Conservation (phyloP, 345 rosid genomes). For the Conringia planisiliqua region DNA sequence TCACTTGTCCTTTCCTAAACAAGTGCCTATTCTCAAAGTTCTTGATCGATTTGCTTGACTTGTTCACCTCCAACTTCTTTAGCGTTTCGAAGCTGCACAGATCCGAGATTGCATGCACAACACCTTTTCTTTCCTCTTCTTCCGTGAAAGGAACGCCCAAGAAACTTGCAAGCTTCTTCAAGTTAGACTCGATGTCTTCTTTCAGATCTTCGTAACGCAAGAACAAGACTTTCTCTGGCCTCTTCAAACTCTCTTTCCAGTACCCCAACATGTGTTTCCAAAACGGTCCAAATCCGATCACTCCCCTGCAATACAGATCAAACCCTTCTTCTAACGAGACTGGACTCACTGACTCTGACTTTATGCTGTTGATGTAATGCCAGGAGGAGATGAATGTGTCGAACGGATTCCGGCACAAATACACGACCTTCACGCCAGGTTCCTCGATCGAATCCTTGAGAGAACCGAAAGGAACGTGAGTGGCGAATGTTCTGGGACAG, state of each 20-base stretch:
- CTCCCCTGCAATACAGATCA: constrained; percentile 42
- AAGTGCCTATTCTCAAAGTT: constrained; percentile 41
- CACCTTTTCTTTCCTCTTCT: constrained; percentile 41
- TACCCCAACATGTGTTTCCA: constrained; percentile 56
- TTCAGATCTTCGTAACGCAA: constrained; percentile 46
- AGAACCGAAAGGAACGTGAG: constrained; percentile 43
- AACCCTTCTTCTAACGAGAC: constrained; percentile 44
- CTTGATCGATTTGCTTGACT: constrained; percentile 40
- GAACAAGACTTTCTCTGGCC: constrained; percentile 45
- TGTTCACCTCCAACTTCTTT: constrained; percentile 45
- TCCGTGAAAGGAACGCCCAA: constrained; percentile 41
- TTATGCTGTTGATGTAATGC: constrained; percentile 37
- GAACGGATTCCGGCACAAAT: constrained; percentile 47
- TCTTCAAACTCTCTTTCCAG: constrained; percentile 42
- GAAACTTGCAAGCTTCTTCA: constrained; percentile 43
- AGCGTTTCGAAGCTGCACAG: constrained; percentile 48
- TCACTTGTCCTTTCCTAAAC: constrained; percentile 49
- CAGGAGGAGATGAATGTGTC: constrained; percentile 52
- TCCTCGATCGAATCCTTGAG: constrained; percentile 31
- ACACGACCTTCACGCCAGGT: constrained; percentile 37
- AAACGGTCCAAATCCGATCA: constrained; percentile 47
- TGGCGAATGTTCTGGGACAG: constrained; percentile 45
- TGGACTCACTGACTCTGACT: constrained; percentile 12
- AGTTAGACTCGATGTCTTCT: constrained; percentile 27
- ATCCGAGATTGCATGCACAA: constrained; percentile 36